Conservation (phyloP, 2,329 filamentous ascomycete genomes). For the Monosporascus ibericus region DNA sequence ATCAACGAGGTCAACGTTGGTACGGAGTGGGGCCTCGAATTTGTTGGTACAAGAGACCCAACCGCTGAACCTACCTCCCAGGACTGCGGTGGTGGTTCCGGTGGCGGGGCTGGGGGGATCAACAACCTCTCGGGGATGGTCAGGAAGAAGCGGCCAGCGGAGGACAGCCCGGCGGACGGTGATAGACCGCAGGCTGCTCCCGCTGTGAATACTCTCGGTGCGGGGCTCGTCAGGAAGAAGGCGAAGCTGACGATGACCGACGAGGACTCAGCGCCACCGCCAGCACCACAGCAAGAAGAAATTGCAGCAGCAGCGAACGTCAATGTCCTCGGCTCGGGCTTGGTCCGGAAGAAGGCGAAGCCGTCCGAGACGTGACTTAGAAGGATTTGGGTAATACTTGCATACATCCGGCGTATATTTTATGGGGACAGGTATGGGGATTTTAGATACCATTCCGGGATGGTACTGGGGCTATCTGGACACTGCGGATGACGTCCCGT, state of each 20-base stretch:
- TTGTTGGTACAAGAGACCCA: slow-evolving; percentile 38
- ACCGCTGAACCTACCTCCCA: slow-evolving; percentile 8
- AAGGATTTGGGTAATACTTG: not conserved
- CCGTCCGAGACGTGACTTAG: slow-evolving; percentile 6
- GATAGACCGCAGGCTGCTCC: not conserved
- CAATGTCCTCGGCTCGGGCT: slow-evolving; percentile 43
- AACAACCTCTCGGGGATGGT: slow-evolving; percentile 46
- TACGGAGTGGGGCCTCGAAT: slow-evolving; percentile 43
- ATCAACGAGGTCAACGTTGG: slow-evolving; percentile 57
- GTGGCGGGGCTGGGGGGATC: slow-evolving; percentile 16
- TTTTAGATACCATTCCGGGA: too few relatives aligned
- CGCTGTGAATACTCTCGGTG: slow-evolving; percentile 28
- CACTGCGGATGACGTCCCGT: too few relatives aligned
- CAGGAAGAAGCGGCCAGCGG: slow-evolving; percentile 36
- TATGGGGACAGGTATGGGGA: too few relatives aligned
- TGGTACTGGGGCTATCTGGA: too few relatives aligned
- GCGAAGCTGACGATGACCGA: slow-evolving; percentile 29
- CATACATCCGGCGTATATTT: too few relatives aligned
- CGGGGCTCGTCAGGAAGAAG: slow-evolving; percentile 44
- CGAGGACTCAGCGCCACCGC: slow-evolving; percentile 6
- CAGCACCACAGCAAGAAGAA: slow-evolving; percentile 4
- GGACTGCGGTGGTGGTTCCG: too few relatives aligned
- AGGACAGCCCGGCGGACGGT: slow-evolving; percentile 3
- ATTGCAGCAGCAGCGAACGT: slow-evolving; percentile 16
- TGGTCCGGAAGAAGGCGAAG: slow-evolving; percentile 55